Conservation (phyloP, 805 yeast species). For the Candida nitratophila region DNA sequence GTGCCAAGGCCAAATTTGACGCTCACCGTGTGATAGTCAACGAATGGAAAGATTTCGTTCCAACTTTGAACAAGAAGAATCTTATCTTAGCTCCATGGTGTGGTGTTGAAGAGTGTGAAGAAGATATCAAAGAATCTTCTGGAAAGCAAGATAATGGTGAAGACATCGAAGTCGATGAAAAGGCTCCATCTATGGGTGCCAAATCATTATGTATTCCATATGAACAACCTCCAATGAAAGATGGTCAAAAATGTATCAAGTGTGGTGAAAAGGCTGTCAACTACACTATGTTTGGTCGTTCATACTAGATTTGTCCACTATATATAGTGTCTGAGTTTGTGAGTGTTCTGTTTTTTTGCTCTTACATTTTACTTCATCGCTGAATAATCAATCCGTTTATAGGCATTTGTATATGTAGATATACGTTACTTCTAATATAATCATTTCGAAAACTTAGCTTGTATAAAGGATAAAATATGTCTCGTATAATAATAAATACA, state of each 20-base stretch:
- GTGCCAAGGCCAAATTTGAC: slow-evolving; percentile 80
- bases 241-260: slow-evolving; percentile 78
- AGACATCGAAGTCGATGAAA: slow-evolving; percentile 86
- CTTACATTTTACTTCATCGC: no score
- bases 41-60: slow-evolving; percentile 89
- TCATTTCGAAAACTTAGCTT: no score
- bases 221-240: slow-evolving; percentile 77
- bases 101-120: slow-evolving; percentile 92
- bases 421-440: background rate
- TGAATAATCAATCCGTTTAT: background rate
- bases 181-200: slow-evolving; percentile 99
- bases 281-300: slow-evolving; percentile 96
- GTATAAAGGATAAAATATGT: no score
- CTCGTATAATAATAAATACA: no score
- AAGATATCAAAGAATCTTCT: slow-evolving; percentile 85
- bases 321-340: no score
- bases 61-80: slow-evolving; percentile 84
- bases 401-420: background rate
- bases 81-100: slow-evolving; percentile 96
- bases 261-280: slow-evolving; percentile 72
- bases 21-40: slow-evolving; percentile 74
- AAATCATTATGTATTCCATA: slow-evolving; percentile 95
- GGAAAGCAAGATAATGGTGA: slow-evolving; percentile 77
- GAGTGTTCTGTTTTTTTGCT: background rate
- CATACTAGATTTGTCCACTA: slow-evolving; percentile 58